Evolutionary conservation across 2,329 filamentous ascomycete species (phyloP).

Genomic region (Sarocladium brachiariae): DNA sequence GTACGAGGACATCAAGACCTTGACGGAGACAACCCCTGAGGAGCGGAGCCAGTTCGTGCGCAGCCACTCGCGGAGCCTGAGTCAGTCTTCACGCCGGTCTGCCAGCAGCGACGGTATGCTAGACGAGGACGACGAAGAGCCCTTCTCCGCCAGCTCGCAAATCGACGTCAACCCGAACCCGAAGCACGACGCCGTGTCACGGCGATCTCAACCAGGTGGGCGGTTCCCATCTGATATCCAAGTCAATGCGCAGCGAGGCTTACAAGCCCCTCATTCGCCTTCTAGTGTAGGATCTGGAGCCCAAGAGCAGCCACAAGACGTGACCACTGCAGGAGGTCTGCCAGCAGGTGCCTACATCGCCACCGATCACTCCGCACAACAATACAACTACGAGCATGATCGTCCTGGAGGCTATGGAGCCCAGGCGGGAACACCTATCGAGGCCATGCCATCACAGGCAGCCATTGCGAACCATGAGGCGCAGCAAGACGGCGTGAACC

Average conservation of each 20-base stretch:
- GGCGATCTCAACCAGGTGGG: conserved; percentile 84
- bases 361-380: background rate
- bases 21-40: conserved; percentile 83
- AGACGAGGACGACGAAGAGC: conserved; percentile 51
- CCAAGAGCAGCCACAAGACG: conserved; percentile 34
- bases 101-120: conserved; percentile 65
- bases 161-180: conserved; percentile 37
- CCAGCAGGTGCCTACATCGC: conserved; percentile 2
- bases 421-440: conserved; percentile 37
- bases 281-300: conserved; percentile 72
- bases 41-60: conserved; percentile 84
- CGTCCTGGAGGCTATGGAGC: conserved; percentile 36
- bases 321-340: conserved; percentile 29
- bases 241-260: conserved; percentile 69
- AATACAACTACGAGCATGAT: conserved; percentile 11
- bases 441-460: conserved; percentile 43
- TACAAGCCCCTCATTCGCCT: conserved; percentile 71
- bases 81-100: conserved; percentile 55
- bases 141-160: conserved; percentile 48
- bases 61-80: conserved; percentile 71
- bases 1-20: conserved; percentile 84
- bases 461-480: conserved; percentile 44
- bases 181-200: conserved; percentile 44
- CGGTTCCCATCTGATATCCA: conserved; percentile 93
- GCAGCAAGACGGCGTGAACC: conserved; percentile 49